phyloP scores from a whole-genome alignment of 805 yeast species.

The Dipodascopsis uninucleata region DNA sequence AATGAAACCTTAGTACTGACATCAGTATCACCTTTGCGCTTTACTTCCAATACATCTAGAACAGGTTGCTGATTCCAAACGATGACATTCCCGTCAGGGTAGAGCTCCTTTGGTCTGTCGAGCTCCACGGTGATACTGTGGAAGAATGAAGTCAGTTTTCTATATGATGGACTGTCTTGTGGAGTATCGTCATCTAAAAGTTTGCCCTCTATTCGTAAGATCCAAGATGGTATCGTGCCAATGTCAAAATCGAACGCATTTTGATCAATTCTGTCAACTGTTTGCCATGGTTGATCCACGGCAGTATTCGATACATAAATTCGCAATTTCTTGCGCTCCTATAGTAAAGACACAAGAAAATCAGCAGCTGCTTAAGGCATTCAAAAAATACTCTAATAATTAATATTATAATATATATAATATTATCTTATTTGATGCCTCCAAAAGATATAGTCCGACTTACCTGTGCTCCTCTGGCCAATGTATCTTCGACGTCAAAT shows the following conservation, averaged over 20 bases:
- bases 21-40: slow-evolving; percentile 67
- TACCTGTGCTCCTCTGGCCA: slow-evolving; percentile 38
- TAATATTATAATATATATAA: too few relatives aligned
- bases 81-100: slow-evolving; percentile 47
- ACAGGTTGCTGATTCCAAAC: slow-evolving; percentile 83
- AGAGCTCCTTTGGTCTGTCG: slow-evolving; percentile 32
- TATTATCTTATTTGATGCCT: too few relatives aligned
- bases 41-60: slow-evolving; percentile 79
- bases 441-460: too few relatives aligned
- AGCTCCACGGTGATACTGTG: slow-evolving; percentile 83
- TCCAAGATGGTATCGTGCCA: slow-evolving; percentile 55
- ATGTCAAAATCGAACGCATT: slow-evolving; percentile 35
- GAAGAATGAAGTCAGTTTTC: slow-evolving; percentile 72
- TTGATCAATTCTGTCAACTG: slow-evolving; percentile 33
- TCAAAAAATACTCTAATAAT: too few relatives aligned
- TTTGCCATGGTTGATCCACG: slow-evolving; percentile 88
- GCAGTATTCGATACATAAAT: slow-evolving; percentile 77
- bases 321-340: slow-evolving; percentile 53
- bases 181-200: slow-evolving; percentile 52
- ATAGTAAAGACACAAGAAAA: too few relatives aligned
- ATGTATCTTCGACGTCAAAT: slow-evolving; percentile 74
- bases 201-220: slow-evolving; percentile 83
- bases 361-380: too few relatives aligned
- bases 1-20: slow-evolving; percentile 69
- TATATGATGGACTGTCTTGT: slow-evolving; percentile 45